Evolutionary conservation across 257 asterid species (phyloP), one percentile per base, ranked within the genome.

Genomic region (Echites panduratus): DNA sequence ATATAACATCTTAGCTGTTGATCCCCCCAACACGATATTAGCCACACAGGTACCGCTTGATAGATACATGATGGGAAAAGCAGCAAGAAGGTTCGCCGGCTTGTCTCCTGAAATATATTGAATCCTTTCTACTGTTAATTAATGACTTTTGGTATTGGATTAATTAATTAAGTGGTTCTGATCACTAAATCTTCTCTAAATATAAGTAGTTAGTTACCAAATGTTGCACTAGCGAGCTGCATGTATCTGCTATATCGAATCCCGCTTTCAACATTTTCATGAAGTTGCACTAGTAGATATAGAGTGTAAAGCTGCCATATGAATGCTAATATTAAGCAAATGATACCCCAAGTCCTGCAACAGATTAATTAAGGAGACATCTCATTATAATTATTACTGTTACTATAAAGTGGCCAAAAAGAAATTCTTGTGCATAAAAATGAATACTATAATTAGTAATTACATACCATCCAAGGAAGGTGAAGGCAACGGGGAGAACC

Each of bases 241-340:
- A 93, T 80, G 87, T 89, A 93, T 85, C 98, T 73, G 81, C 97
- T 91, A 84, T 91, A 93, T 12, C 98, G 92, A 5, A 91, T 81
- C 14, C 97, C 96, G 7, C 85, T 73, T 77, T 91, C 93, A 1
- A 81, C 74, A n/a, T 88, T 84, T 73, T 93, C 98, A 44, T 91
- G 98, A 79, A 93, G 96, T 16, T 91, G 90, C 26, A 91, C 96
- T 54, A 91, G 87, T 49, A 91, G 53, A 77, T 86, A 87, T 3
- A 93, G 80, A 1, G 98, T 93, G 84, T 91, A 93, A 1, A 91
- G 77, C 77, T 93, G 98, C 98, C 98, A 93, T 66, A 91, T 81
- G 58, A 93, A 93, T 29, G 89, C 98, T 56, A 88, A 9, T 12
- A 88, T 82, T 71, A 92, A 79, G 76, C 82, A 70, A 61, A 89